Evolutionary conservation across 2,329 filamentous ascomycete species (phyloP).

Genomic region (Alternaria triticina): DNA sequence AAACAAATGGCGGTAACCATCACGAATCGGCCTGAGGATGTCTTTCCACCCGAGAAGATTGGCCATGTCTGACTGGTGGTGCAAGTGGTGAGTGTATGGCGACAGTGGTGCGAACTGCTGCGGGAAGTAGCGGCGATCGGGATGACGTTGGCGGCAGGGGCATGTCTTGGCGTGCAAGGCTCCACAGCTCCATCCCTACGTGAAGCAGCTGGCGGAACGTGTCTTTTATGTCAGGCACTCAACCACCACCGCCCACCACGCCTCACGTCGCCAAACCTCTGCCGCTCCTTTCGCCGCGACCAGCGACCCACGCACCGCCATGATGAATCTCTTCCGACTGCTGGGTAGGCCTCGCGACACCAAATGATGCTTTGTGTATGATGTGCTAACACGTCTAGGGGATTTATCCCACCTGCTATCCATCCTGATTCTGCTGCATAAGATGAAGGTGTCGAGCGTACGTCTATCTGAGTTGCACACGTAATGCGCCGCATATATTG

Average conservation of each 20-base stretch:
- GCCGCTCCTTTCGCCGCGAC: constrained; percentile 20
- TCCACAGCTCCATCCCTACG: constrained; percentile 28
- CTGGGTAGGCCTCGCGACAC: constrained; percentile 56
- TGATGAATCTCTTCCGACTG: constrained; percentile 74
- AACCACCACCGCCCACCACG: constrained; percentile 15
- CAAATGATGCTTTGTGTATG: not conserved
- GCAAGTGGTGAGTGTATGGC: not conserved
- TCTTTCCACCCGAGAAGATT: constrained; percentile 46
- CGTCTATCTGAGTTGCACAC: constrained; percentile 37
- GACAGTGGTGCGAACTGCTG: constrained; percentile 2
- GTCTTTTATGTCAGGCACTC: constrained; percentile 40
- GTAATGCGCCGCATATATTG: constrained; percentile 5
- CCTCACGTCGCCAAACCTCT: constrained; percentile 21
- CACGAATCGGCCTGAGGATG: constrained; percentile 48
- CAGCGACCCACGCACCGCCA: constrained; percentile 41
- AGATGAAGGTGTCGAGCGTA: constrained; percentile 91
- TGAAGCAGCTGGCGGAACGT: constrained; percentile 42
- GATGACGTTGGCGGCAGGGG: constrained; percentile 30
- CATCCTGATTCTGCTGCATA: constrained; percentile 92
- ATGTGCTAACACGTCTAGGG: constrained; percentile 60
- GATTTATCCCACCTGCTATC: constrained; percentile 96
- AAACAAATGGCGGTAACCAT: constrained; percentile 48
- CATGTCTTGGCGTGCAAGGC: constrained; percentile 40
- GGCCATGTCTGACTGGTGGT: constrained; percentile 20
- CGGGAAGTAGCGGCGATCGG: constrained; percentile 18